Evolutionary conservation across 352 stramenopile genomes (phyloP).

Genomic region (Globisporangium radiosum): DNA sequence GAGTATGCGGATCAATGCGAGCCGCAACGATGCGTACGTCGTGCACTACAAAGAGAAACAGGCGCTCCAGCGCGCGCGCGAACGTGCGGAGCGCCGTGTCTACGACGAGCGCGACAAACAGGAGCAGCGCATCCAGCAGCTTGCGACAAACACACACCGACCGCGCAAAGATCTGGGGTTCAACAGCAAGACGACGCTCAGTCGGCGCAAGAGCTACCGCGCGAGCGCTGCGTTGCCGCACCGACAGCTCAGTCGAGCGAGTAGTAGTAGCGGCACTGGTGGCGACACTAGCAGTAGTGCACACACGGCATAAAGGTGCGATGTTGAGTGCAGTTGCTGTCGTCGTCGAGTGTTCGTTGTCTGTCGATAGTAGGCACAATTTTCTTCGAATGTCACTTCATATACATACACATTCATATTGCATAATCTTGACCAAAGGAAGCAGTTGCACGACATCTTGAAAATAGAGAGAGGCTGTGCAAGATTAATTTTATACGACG

Average conservation of each 20-base stretch:
- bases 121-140: constrained; percentile 44
- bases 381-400: no score
- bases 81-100: constrained; percentile 57
- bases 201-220: constrained; percentile 43
- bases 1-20: constrained; percentile 77
- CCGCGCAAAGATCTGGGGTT: constrained; percentile 24
- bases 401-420: no score
- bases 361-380: no score
- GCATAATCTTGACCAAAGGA: no score
- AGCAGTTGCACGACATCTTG: no score
- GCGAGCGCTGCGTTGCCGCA: constrained; percentile 27
- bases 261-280: constrained; percentile 6
- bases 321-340: no score
- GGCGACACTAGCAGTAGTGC: constrained; percentile 11
- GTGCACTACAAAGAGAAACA: constrained; percentile 63
- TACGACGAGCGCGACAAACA: constrained; percentile 66
- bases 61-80: constrained; percentile 36
- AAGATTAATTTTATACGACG: no score
- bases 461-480: no score
- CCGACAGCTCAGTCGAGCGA: constrained; percentile 20
- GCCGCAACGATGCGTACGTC: constrained; percentile 57
- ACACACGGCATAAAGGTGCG: constrained; percentile 5
- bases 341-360: no score
- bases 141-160: constrained; percentile 25
- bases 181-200: constrained; percentile 40